Evolutionary conservation across 495 filamentous ascomycete genomes (phyloP).

Genomic region (Podospora comata): DNA sequence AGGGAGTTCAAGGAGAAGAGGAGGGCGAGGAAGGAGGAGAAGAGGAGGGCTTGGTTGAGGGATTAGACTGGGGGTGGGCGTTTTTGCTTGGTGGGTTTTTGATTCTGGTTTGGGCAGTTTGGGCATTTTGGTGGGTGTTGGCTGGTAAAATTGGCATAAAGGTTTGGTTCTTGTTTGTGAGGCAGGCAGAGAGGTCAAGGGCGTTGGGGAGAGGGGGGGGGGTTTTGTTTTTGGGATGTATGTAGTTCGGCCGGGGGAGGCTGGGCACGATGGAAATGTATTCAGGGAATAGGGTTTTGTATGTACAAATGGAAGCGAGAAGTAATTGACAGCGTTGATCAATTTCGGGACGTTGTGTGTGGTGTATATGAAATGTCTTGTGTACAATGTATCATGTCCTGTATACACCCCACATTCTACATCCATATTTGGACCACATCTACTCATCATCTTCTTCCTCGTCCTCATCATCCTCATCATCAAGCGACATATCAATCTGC

Average conservation of each 20-base stretch:
- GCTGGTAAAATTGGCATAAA: background rate
- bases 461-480: slow-evolving; percentile 28
- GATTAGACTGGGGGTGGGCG: slow-evolving; percentile 52
- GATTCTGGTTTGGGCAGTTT: background rate
- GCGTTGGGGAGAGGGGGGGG: background rate
- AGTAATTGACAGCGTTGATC: background rate
- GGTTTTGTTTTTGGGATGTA: background rate
- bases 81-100: background rate
- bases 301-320: background rate
- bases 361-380: background rate
- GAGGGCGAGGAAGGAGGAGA: slow-evolving; percentile 84
- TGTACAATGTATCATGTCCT: background rate
- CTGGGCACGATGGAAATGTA: background rate
- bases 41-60: slow-evolving; percentile 82
- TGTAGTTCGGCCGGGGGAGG: background rate
- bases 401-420: background rate
- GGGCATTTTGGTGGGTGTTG: background rate
- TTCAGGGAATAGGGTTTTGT: background rate
- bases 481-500: slow-evolving; percentile 32
- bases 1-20: slow-evolving; percentile 70
- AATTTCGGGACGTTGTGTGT: background rate
- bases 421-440: background rate
- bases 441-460: slow-evolving; percentile 17
- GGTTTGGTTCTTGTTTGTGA: background rate
- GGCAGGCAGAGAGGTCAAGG: background rate